Conservation (phyloP, 1,139 yeast species). For the Eremothecium cymbalariae region DNA sequence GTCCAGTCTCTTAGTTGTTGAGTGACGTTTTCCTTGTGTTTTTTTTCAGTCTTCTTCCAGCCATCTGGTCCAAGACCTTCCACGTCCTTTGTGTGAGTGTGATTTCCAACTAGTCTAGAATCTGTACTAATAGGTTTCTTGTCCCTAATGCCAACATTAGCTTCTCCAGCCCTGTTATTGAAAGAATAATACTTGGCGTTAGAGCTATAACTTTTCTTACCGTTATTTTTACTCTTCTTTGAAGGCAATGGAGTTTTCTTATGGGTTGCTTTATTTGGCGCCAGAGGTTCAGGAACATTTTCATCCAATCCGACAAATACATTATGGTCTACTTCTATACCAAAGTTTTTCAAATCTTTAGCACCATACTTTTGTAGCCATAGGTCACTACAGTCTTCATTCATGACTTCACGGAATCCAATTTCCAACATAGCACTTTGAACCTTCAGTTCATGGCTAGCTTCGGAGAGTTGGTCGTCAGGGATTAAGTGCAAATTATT, state of each 20-base stretch:
- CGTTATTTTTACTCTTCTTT: slow-evolving; percentile 12
- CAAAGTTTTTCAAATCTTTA: slow-evolving; percentile 12
- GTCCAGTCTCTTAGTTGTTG: slow-evolving; percentile 51
- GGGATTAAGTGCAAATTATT: slow-evolving; percentile 20
- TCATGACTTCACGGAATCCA: slow-evolving; percentile 60
- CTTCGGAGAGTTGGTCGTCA: slow-evolving; percentile 1
- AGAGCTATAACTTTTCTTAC: slow-evolving; percentile 1
- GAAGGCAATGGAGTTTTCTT: slow-evolving; percentile 17
- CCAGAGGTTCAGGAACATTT: slow-evolving; percentile 17
- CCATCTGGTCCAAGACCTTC: slow-evolving; percentile 67
- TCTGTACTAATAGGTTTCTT: slow-evolving; percentile 75
- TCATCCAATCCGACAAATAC: slow-evolving; percentile 33
- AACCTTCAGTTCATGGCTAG: slow-evolving; percentile 18
- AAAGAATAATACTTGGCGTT: slow-evolving; percentile 49
- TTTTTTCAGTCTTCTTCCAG: slow-evolving; percentile 38
- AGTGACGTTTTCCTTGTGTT: slow-evolving; percentile 47
- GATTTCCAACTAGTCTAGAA: slow-evolving; percentile 64
- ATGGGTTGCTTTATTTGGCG: slow-evolving; percentile 3
- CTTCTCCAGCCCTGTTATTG: slow-evolving; percentile 83
- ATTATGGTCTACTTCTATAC: slow-evolving; percentile 5
- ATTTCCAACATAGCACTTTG: slow-evolving; percentile 67
- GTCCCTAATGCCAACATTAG: slow-evolving; percentile 77
- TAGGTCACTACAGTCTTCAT: slow-evolving; percentile 35
- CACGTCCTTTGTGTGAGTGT: slow-evolving; percentile 61
- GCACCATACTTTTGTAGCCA: slow-evolving; percentile 35